Base-by-base conservation (phyloP, 495 filamentous ascomycete species). In the Aspergillus affinis region DNA sequence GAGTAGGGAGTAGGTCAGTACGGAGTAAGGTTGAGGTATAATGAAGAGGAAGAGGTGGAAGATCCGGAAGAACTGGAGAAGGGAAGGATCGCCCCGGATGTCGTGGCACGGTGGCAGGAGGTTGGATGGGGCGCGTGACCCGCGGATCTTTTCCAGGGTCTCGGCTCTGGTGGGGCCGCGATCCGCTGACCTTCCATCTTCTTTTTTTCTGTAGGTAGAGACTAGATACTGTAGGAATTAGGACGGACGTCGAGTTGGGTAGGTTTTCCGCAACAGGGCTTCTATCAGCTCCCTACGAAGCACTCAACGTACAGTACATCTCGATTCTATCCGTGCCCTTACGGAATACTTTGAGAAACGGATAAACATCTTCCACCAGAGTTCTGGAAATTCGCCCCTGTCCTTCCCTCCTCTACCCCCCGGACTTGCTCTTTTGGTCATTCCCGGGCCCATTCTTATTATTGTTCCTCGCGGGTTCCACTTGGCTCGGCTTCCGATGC, bases 111-210 rank as follows among this genome's bases (percentile, higher is more conserved):
- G 46, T 59, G 48, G 30, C 65, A 60, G 48, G 15, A 41, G 57
- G 49, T 53, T 55, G 53, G 51, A 51, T 29, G 3, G 50, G 47
- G 65, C 73, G 72, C 72, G 73, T 77, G 75, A 77, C 73, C 69
- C 55, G 71, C 63, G 59, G 67, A 72, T 76, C 72, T 54, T 61
- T 51, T 63, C 61, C 55, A 47, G 20, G 53, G 61, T 55, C 58
- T 57, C 61, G 61, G 65, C 65, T 63, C 48, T 19, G 27, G 65
- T 67, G 61, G 65, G 55, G 58, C 55, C 48, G 50, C 55, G 12
- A 48, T 20, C 46, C 46, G 46, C 4, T 30, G 29, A n/a, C n/a
- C n/a, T n/a, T n/a, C n/a, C n/a, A n/a, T n/a, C n/a, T n/a, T n/a
- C n/a, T n/a, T n/a, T n/a, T n/a, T n/a, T n/a, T n/a, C n/a, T n/a